Conservation (phyloP, 73 alveolate species). For the Breviolum minutum region DNA sequence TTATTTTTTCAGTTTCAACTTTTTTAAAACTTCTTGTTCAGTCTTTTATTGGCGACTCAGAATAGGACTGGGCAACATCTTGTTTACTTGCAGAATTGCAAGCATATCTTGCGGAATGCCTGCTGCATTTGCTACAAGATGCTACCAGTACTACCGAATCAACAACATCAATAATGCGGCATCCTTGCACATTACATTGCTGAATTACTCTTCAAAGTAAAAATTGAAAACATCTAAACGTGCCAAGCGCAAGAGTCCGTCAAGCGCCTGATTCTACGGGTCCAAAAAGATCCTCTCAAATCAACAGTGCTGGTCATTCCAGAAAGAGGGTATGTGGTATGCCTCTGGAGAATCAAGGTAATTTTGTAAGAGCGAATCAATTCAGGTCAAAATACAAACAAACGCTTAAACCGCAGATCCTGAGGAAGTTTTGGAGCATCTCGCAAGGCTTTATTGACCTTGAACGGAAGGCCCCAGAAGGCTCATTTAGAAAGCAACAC, state of each 20-base stretch:
- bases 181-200: background rate
- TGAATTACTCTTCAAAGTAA: background rate
- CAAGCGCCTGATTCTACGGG: constrained; percentile 31
- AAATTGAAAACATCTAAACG: too few relatives aligned
- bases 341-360: too few relatives aligned
- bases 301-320: background rate
- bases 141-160: background rate
- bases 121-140: background rate
- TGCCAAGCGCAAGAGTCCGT: background rate
- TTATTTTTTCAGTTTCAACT: background rate
- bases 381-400: background rate
- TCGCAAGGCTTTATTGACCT: constrained; percentile 49
- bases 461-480: background rate
- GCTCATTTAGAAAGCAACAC: background rate
- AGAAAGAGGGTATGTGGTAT: too few relatives aligned
- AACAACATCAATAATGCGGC: background rate
- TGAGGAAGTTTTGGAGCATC: constrained; percentile 68
- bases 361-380: background rate
- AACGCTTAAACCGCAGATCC: background rate
- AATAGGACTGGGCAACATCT: background rate
- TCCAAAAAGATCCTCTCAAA: constrained; percentile 39
- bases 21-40: background rate
- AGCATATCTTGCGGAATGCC: background rate
- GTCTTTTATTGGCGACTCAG: background rate
- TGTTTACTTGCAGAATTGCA: background rate